Conservation (phyloP, 176 grass and related monocot genomes). For the Zoysia japonica region DNA sequence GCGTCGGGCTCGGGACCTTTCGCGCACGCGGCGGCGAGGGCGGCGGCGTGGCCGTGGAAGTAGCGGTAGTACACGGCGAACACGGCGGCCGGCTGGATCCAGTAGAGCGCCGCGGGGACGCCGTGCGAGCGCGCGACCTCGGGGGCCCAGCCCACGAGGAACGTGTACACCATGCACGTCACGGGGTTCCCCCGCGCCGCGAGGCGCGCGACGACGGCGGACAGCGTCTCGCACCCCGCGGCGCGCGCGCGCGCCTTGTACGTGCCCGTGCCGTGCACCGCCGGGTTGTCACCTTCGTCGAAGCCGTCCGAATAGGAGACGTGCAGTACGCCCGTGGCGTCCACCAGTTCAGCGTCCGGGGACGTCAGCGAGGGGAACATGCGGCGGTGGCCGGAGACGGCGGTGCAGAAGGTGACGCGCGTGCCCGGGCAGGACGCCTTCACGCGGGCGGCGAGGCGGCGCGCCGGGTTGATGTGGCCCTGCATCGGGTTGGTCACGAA, state of each 20-base stretch:
- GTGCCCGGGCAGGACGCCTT: not conserved
- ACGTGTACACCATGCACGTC: constrained; percentile 51
- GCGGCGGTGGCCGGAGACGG: constrained; percentile 36
- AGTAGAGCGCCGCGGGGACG: constrained; percentile 42
- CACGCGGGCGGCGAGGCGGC: constrained; percentile 18
- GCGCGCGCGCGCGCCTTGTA: not conserved
- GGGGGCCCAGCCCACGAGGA: constrained; percentile 41
- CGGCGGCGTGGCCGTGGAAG: constrained; percentile 52
- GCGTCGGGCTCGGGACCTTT: not conserved
- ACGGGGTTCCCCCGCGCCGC: constrained; percentile 47
- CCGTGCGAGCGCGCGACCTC: constrained; percentile 40
- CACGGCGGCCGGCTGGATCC: constrained; percentile 54
- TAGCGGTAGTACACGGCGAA: constrained; percentile 66
- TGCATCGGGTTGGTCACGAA: constrained; percentile 30
- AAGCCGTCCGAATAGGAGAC: constrained; percentile 50
- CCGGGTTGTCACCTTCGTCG: constrained; percentile 46
- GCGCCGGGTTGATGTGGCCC: constrained; percentile 45
- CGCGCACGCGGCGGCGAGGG: constrained; percentile 10
- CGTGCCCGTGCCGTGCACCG: not conserved
- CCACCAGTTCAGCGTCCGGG: constrained; percentile 13
- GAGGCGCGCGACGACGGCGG: constrained; percentile 31
- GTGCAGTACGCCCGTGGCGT: constrained; percentile 23
- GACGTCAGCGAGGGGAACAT: constrained; percentile 27
- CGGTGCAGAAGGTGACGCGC: constrained; percentile 49
- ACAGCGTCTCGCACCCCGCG: constrained; percentile 13